Evolutionary conservation across 2,329 filamentous ascomycete species (phyloP).

Genomic region (Fusarium foetens): DNA sequence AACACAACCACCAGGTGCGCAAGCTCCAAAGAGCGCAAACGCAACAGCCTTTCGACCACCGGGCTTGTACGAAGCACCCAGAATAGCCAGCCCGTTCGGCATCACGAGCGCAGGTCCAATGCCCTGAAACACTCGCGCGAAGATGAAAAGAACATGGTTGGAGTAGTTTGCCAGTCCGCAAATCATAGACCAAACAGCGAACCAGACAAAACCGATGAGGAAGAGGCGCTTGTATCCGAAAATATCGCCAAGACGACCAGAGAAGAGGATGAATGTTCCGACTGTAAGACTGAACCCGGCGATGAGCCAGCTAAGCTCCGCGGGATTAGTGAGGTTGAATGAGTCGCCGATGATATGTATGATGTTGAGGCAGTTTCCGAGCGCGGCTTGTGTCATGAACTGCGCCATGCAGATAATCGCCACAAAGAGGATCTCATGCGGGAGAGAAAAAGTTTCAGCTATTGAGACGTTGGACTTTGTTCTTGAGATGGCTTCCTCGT

Average conservation of each 20-base stretch:
- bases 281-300: conserved; percentile 66
- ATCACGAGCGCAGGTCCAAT: conserved; percentile 71
- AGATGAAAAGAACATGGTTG: conserved; percentile 57
- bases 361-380: conserved; percentile 41
- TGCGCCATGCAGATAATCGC: conserved; percentile 39
- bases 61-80: conserved; percentile 66
- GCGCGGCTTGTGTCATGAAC: conserved; percentile 41
- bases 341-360: conserved; percentile 39
- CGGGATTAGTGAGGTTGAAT: conserved; percentile 35
- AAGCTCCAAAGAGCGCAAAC: conserved; percentile 62
- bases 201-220: conserved; percentile 64
- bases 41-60: conserved; percentile 69
- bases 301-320: conserved; percentile 58
- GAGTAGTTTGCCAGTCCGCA: conserved; percentile 56
- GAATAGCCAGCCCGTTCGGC: conserved; percentile 71
- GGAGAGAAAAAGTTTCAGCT: conserved; percentile 35
- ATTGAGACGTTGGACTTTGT: conserved; percentile 37
- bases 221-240: conserved; percentile 68
- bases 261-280: conserved; percentile 67
- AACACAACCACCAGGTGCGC: conserved; percentile 59
- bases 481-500: conserved; percentile 33
- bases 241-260: conserved; percentile 65
- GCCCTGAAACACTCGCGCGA: conserved; percentile 66
- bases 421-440: conserved; percentile 34
- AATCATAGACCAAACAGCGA: conserved; percentile 62